Percentiles rank a stretch among this genome's conserved stretches.
Evolutionary conservation across 2,329 filamentous ascomycete species (phyloP).

Genomic region (Zymoseptoria tritici): DNA sequence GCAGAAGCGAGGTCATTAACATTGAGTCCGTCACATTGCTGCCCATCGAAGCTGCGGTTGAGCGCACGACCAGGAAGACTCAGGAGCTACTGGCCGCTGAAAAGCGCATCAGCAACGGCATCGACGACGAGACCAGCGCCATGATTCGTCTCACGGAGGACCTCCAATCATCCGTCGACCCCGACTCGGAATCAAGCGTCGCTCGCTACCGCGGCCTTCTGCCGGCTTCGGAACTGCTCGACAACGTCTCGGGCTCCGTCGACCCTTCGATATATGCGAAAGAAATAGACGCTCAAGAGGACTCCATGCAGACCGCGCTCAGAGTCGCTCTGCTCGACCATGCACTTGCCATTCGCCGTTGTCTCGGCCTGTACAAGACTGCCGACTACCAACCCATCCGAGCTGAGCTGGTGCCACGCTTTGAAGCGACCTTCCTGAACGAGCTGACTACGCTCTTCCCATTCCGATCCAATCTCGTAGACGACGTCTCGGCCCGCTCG

Average conservation of each 20-base stretch:
- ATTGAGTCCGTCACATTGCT: constrained; percentile 59
- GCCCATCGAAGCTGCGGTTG: constrained; percentile 79
- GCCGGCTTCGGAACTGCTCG: constrained; percentile 38
- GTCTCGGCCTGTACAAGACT: constrained; percentile 57
- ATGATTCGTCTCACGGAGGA: constrained; percentile 66
- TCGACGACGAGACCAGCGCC: constrained; percentile 50
- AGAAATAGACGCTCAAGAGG: constrained; percentile 36
- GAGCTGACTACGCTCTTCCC: constrained; percentile 38
- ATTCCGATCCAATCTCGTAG: constrained; percentile 19
- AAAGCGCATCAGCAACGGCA: constrained; percentile 52
- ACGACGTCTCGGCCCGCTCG: constrained; percentile 16
- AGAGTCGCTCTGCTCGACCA: constrained; percentile 83
- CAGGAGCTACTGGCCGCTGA: constrained; percentile 73
- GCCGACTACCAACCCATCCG: constrained; percentile 50
- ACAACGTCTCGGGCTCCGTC: constrained; percentile 35
- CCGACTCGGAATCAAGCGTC: constrained; percentile 67
- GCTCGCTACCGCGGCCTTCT: constrained; percentile 70
- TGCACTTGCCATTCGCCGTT: constrained; percentile 77
- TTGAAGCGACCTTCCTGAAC: constrained; percentile 39
- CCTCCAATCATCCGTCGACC: constrained; percentile 68
- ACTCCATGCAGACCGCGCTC: constrained; percentile 66
- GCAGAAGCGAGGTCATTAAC: constrained; percentile 74
- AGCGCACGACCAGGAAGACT: constrained; percentile 85
- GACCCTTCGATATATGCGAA: constrained; percentile 17
- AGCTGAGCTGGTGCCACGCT: constrained; percentile 27